Evolutionary conservation across 2,329 filamentous ascomycete genomes (phyloP), one percentile per base, ranked within the genome.

Genomic region (Didymella pomorum): DNA sequence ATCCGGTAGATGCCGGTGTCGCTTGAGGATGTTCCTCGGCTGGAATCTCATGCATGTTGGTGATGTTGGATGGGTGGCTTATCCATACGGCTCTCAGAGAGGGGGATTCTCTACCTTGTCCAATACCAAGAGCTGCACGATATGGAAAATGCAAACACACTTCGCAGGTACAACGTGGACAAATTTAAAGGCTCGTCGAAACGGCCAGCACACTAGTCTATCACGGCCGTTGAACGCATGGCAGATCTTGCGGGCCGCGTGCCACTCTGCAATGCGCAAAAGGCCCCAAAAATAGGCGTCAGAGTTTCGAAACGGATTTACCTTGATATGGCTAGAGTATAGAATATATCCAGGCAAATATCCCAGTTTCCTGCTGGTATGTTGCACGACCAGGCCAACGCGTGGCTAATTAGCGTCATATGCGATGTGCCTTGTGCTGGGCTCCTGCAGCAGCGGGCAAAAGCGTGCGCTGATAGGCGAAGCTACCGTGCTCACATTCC

Each of bases 261-360:
- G 63, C 53, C 63, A 60, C 57, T 49, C 45, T 46, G 48, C 35
- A 23, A 26, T 43, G 50, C 39, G 50, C 45, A 47, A 64, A 62
- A 52, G 44, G 56, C 57, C 62, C 70, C 65, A 70, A 72, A 69
- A 71, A 71, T 73, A 74, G 70, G 50, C 61, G 53, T 67, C 58
- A 56, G 52, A 60, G 53, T 35, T 31, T 53, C 25, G 45, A 70
- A 71, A 70, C 69, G 51, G 53, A 68, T 64, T 46, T 62, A 52
- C 11, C 70, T 54, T 33, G 23, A 62, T 52, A 9, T 23, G 51
- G 68, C 55, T 68, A 65, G 63, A 43, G 31, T 6, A 45, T 23
- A 39, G 43, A 50, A 14, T 21, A 46, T 47, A 60, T 57, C 46
- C 58, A 69, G 65, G 65, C 57, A 61, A 64, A 63, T 61, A 43